Conservation (phyloP, 805 yeast genomes). For the Saccharomycopsis vini region DNA sequence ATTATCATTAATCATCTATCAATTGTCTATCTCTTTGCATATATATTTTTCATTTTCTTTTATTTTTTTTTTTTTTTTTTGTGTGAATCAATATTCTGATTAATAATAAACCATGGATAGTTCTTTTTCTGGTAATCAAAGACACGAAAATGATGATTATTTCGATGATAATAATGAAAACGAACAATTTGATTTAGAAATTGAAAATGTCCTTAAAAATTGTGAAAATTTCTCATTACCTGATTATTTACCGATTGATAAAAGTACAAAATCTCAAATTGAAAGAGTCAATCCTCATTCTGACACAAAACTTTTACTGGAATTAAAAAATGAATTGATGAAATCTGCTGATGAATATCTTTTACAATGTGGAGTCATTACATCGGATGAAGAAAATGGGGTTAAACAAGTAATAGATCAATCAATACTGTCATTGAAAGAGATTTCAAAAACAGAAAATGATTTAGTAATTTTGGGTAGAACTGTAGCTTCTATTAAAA, state of each 20-base stretch:
- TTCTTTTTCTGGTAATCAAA: neutral
- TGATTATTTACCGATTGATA: conserved; percentile 7
- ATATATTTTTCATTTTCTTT: no score
- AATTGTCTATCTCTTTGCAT: no score
- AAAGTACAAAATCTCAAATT: neutral
- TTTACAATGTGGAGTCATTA: neutral
- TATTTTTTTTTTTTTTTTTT: no score
- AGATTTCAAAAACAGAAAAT: neutral
- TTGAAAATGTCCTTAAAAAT: conserved; percentile 1
- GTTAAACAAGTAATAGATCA: neutral
- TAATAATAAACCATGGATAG: no score
- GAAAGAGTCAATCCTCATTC: neutral
- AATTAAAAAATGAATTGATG: conserved; percentile 7
- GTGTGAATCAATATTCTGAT: no score
- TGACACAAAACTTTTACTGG: neutral
- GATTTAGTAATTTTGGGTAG: neutral
- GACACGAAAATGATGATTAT: neutral
- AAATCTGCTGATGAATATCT: conserved; percentile 9
- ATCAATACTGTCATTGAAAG: neutral
- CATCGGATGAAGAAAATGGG: neutral
- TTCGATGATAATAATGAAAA: neutral
- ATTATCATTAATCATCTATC: no score
- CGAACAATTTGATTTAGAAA: conserved; percentile 5
- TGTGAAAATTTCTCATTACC: conserved; percentile 5
- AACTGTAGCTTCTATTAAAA: neutral